Conservation (phyloP, 768 basidiomycete species). For the Termitomyces bulborhizus region DNA sequence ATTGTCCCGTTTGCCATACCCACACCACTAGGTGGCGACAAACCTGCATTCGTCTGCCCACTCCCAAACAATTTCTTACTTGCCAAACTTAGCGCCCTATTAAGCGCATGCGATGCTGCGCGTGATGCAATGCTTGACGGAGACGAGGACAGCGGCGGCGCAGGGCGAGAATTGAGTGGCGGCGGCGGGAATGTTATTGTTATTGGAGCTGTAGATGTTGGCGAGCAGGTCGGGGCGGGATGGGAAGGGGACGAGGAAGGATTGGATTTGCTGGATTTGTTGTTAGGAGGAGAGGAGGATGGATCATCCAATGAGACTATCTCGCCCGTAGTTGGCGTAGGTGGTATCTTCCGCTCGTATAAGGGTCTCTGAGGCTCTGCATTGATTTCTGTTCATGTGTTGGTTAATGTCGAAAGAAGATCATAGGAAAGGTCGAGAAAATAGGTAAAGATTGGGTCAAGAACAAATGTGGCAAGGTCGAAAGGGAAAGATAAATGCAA, state of each 20-base stretch:
- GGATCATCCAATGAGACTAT: slow-evolving; percentile 21
- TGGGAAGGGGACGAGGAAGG: neutral
- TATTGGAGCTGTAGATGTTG: slow-evolving; percentile 23
- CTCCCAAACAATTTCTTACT: slow-evolving; percentile 66
- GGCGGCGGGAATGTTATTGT: slow-evolving; percentile 37
- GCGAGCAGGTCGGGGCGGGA: neutral
- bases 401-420: neutral
- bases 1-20: too few species aligned
- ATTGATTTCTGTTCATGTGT: slow-evolving; percentile 47
- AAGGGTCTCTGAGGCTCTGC: slow-evolving; percentile 53
- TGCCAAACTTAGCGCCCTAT: slow-evolving; percentile 73
- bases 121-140: slow-evolving; percentile 57
- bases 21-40: neutral
- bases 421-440: too few species aligned
- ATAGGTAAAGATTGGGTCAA: too few species aligned
- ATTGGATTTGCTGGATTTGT: neutral
- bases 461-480: too few species aligned
- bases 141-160: slow-evolving; percentile 60
- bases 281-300: neutral
- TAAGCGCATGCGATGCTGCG: slow-evolving; percentile 66
- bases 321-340: slow-evolving; percentile 45
- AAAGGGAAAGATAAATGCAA: too few species aligned
- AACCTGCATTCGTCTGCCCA: neutral
- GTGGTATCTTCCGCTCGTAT: slow-evolving; percentile 46
- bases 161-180: slow-evolving; percentile 51